phyloP scores from a whole-genome alignment of 2,329 filamentous ascomycete species.

The Colletotrichum graminicola region DNA sequence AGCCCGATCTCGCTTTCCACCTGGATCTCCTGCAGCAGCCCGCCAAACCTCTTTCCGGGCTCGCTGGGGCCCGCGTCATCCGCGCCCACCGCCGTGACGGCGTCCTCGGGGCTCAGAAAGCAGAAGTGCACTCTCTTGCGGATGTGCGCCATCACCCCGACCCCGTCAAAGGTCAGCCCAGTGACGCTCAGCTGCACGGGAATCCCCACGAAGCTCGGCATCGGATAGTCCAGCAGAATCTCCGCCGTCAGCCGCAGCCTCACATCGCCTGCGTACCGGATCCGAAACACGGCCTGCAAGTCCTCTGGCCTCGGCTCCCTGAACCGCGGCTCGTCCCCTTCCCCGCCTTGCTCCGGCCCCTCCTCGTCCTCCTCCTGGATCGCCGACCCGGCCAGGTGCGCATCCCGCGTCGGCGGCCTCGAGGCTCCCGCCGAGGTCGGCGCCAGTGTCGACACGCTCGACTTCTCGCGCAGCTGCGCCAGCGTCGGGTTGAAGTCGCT shows the following conservation, averaged over 20 bases:
- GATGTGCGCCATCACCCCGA: slow-evolving; percentile 92
- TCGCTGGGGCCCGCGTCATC: slow-evolving; percentile 53
- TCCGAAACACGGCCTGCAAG: slow-evolving; percentile 91
- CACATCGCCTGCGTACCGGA: slow-evolving; percentile 89
- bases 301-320: slow-evolving; percentile 86
- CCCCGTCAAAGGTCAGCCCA: slow-evolving; percentile 93
- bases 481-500: slow-evolving; percentile 52
- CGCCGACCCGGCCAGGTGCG: slow-evolving; percentile 48
- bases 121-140: slow-evolving; percentile 91
- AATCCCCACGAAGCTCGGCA: slow-evolving; percentile 97
- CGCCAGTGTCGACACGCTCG: slow-evolving; percentile 72
- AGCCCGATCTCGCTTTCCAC: slow-evolving; percentile 98
- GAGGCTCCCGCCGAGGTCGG: slow-evolving; percentile 66
- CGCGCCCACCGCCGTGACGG: slow-evolving; percentile 75
- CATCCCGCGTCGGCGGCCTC: slow-evolving; percentile 69
- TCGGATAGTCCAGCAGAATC: slow-evolving; percentile 96
- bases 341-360: slow-evolving; percentile 35
- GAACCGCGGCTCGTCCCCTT: slow-evolving; percentile 61
- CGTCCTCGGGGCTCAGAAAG: slow-evolving; percentile 93
- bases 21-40: slow-evolving; percentile 89
- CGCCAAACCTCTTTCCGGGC: slow-evolving; percentile 66
- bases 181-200: slow-evolving; percentile 96
- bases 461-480: slow-evolving; percentile 64
- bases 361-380: slow-evolving; percentile 55
- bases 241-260: slow-evolving; percentile 91